Percentiles rank a stretch among this genome's conserved stretches.
These are phyloP conservation scores for Xylaria sp. DNA, from an alignment of 2,329 filamentous ascomycete species.

Conservation along the genomic window DNA sequence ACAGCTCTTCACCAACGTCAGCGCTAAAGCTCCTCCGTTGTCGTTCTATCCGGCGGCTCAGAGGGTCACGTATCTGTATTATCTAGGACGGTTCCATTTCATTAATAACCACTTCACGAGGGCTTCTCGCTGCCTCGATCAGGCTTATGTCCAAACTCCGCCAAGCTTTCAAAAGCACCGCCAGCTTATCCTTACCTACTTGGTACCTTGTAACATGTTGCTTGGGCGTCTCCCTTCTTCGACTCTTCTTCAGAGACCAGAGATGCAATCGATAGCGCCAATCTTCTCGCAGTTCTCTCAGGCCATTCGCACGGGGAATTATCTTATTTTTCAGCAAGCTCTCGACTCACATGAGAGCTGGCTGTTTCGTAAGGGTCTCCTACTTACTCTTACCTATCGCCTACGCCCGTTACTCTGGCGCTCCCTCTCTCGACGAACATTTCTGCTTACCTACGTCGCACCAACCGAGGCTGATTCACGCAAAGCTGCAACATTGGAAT, in stretches of 20 bases:
- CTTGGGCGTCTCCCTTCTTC: constrained; percentile 83
- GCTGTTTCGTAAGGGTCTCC: constrained; percentile 79
- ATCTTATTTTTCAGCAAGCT: constrained; percentile 76
- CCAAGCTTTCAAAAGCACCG: constrained; percentile 75
- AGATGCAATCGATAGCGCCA: constrained; percentile 71
- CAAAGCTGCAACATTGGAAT: constrained; percentile 78
- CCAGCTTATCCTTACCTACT: constrained; percentile 81
- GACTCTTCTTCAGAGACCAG: constrained; percentile 73
- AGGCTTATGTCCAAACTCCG: constrained; percentile 79
- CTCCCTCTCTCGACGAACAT: constrained; percentile 79
- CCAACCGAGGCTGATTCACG: constrained; percentile 66
- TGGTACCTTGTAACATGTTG: constrained; percentile 84
- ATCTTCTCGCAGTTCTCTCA: constrained; percentile 79
- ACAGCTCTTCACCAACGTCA: constrained; percentile 90
- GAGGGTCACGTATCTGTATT: constrained; percentile 92
- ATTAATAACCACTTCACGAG: constrained; percentile 84
- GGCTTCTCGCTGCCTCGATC: constrained; percentile 78
- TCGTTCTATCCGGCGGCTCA: constrained; percentile 85
- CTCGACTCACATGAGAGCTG: constrained; percentile 74
- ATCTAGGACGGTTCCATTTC: constrained; percentile 90
- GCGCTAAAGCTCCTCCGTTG: constrained; percentile 82
- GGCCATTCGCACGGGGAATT: constrained; percentile 79
- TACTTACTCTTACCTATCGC: constrained; percentile 79
- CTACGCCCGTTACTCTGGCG: constrained; percentile 88
- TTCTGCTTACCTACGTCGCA: constrained; percentile 80